A percentile compares a stretch with the other conserved stretches of the same genome.
phyloP scores from a whole-genome alignment of 306 rosid species.

The Cucumis sativus region DNA sequence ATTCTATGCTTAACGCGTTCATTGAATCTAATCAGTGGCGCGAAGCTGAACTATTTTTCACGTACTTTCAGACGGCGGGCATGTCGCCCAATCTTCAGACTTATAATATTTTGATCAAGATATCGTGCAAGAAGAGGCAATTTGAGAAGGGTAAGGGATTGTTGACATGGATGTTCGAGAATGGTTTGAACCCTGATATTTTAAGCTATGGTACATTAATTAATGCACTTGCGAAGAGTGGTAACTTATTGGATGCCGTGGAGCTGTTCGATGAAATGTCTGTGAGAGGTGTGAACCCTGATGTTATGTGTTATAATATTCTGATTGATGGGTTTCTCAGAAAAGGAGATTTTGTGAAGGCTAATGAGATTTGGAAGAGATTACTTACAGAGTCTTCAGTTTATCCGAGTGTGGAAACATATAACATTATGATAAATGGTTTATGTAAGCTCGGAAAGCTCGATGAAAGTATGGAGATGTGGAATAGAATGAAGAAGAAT shows the following conservation, averaged over 20 bases:
- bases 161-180: slow-evolving; percentile 56
- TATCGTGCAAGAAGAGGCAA: slow-evolving; percentile 54
- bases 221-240: slow-evolving; percentile 33
- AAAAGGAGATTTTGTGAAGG: slow-evolving; percentile 40
- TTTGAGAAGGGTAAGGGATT: slow-evolving; percentile 53
- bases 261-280: slow-evolving; percentile 86
- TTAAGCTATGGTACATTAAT: slow-evolving; percentile 58
- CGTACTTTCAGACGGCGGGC: slow-evolving; percentile 39
- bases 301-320: slow-evolving; percentile 73
- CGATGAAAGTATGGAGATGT: slow-evolving; percentile 53
- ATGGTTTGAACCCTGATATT: slow-evolving; percentile 46
- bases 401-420: slow-evolving; percentile 58
- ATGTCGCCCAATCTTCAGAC: slow-evolving; percentile 56
- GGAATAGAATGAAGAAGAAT: slow-evolving; percentile 75
- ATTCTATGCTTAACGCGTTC: slow-evolving; percentile 61
- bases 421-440: slow-evolving; percentile 82
- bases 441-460: slow-evolving; percentile 66
- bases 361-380: slow-evolving; percentile 62
- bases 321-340: slow-evolving; percentile 69
- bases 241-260: slow-evolving; percentile 37
- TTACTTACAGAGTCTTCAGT: slow-evolving; percentile 31
- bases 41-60: slow-evolving; percentile 42
- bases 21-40: slow-evolving; percentile 61
- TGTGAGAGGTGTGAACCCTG: slow-evolving; percentile 52
- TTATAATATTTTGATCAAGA: slow-evolving; percentile 54